These are phyloP conservation scores for Neonectria magnoliae DNA, from an alignment of 2,329 filamentous ascomycete species.

Conservation along the genomic window DNA sequence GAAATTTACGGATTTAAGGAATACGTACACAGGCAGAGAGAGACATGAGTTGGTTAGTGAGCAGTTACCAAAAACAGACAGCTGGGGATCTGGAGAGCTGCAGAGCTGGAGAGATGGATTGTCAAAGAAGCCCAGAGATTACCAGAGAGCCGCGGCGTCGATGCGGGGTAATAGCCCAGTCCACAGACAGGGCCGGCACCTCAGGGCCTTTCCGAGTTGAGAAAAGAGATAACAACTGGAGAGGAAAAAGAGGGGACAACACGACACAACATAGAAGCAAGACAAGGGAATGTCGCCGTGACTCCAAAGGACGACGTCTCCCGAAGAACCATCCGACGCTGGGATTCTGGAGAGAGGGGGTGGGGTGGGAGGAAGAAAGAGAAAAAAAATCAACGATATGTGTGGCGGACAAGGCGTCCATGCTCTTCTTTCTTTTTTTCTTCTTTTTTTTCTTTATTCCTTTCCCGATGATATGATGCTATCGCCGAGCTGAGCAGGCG, in stretches of 20 bases:
- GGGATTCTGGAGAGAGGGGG: background rate
- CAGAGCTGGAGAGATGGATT: background rate
- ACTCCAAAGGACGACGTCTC: too few relatives aligned
- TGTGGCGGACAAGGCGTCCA: background rate
- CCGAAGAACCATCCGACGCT: background rate
- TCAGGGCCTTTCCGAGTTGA: conserved; percentile 5
- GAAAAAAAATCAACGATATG: background rate
- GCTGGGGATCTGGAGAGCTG: too few relatives aligned
- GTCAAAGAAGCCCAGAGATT: background rate
- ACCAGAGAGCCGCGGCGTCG: background rate
- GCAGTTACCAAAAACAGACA: background rate
- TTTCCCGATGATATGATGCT: background rate
- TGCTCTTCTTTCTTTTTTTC: background rate
- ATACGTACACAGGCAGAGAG: background rate
- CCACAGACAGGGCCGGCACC: background rate
- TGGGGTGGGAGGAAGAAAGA: background rate
- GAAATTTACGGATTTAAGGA: background rate
- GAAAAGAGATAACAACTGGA: conserved; percentile 21
- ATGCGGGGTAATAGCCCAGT: background rate
- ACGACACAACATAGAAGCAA: background rate
- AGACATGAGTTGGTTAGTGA: background rate
- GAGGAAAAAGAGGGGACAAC: conserved; percentile 12
- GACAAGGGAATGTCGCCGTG: background rate
- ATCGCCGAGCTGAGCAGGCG: background rate
- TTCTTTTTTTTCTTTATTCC: background rate